These are phyloP conservation scores for Solanum sejunctum DNA, from an alignment of 257 asterid species.

Conservation along the genomic window DNA sequence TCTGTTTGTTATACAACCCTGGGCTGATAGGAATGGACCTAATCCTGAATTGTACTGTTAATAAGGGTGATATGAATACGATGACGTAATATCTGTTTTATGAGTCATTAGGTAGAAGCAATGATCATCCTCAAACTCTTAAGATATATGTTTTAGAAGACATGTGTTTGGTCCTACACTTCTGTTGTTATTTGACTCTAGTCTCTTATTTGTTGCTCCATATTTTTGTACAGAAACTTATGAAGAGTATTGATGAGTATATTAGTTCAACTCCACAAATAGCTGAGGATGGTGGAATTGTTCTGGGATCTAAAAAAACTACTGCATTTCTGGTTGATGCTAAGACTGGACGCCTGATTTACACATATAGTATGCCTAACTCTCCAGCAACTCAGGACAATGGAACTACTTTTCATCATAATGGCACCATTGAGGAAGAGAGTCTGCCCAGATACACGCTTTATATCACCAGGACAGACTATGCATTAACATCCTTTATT, in stretches of 20 bases:
- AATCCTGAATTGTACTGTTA: background rate
- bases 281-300: slow-evolving; percentile 87
- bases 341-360: slow-evolving; percentile 63
- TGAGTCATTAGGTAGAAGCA: background rate
- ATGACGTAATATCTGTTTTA: background rate
- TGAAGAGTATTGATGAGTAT: slow-evolving; percentile 67
- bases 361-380: slow-evolving; percentile 36
- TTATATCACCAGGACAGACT: slow-evolving; percentile 87
- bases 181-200: background rate
- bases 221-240: slow-evolving; percentile 47
- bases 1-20: background rate
- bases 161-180: background rate
- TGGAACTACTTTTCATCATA: slow-evolving; percentile 17
- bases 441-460: slow-evolving; percentile 37
- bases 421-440: slow-evolving; percentile 26
- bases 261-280: slow-evolving; percentile 90
- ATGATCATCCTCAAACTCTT: background rate
- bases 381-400: slow-evolving; percentile 18
- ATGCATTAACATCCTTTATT: slow-evolving; percentile 59
- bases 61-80: background rate
- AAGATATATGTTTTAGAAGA: background rate
- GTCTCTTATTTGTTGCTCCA: background rate
- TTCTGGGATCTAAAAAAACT: slow-evolving; percentile 72
- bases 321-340: slow-evolving; percentile 66
- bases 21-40: background rate